Evolutionary conservation across 352 stramenopile species (phyloP), one percentile per base, ranked within the genome.

Genomic region (Pythium dissotocum): DNA sequence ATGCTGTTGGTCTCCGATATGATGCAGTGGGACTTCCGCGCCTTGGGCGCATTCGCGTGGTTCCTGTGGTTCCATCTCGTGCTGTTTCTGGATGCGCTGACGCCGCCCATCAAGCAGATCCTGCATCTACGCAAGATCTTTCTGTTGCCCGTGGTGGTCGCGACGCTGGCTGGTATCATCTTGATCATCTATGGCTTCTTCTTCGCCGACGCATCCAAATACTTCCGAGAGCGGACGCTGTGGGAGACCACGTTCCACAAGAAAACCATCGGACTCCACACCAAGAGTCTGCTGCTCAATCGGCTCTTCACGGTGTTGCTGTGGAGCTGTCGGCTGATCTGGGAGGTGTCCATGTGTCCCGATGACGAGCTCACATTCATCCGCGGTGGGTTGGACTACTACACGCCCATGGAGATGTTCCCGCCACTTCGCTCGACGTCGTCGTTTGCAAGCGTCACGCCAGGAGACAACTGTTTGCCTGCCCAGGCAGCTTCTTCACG

Each of bases 371-470:
- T 85, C 13, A 77, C 64, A 14, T 77, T 75, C 21, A 75, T 85
- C 35, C 72, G 75, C 5, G 79, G 79, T 2, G 70, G 57, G 7
- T 59, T 87, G 38, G 71, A 82, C 30, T 87, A 87, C 54, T 78
- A 76, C 38, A 80, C 72, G 16, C 75, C 77, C 2, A 73, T 85
- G 33, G 75, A 87, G 24, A 82, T 76, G n/a, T 80, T 87, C 54
- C 70, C 73, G 2, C 67, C 70, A 14, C 56, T 74, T 6, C 44
- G 12, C 21, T 32, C 8, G n/a, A 52, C 44, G 18, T 2, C 44
- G 18, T 30, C n/a, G 21, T 4, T 14, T 32, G 44, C 16, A 21
- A 10, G n/a, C 1, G 21, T 30, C 44, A 32, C 44, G 16, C 44
- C n/a, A 32, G 44, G 4, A 1, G 13, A 9, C 6, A n/a, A 52